These are phyloP conservation scores for Rosa lucieae DNA, from an alignment of 306 rosid genomes.

Conservation along the genomic window DNA sequence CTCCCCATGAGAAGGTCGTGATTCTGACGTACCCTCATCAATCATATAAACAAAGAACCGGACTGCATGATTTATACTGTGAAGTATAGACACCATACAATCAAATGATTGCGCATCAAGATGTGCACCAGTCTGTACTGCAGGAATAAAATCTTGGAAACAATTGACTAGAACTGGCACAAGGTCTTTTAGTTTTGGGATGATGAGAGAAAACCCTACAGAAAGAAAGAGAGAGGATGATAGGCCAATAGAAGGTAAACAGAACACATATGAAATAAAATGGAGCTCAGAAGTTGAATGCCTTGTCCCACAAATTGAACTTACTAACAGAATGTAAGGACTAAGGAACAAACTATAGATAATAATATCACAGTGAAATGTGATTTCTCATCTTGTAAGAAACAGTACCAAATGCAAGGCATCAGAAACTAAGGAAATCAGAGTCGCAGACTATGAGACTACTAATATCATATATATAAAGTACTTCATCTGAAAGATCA, in stretches of 20 bases:
- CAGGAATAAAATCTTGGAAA: slow-evolving; percentile 68
- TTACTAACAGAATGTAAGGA: background rate
- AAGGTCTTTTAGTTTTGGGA: slow-evolving; percentile 57
- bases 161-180: slow-evolving; percentile 61
- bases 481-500: background rate
- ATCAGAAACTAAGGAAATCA: background rate
- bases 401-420: slow-evolving; percentile 4
- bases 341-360: background rate
- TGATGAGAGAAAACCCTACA: slow-evolving; percentile 53
- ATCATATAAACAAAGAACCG: slow-evolving; percentile 50
- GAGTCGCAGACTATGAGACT: background rate
- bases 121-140: slow-evolving; percentile 35
- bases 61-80: slow-evolving; percentile 60
- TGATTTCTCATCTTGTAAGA: background rate
- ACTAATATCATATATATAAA: background rate
- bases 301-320: background rate
- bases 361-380: background rate
- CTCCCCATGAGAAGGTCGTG: slow-evolving; percentile 36
- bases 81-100: slow-evolving; percentile 63
- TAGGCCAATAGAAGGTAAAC: background rate
- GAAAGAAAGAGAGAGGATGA: slow-evolving; percentile 12
- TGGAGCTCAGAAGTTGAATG: background rate
- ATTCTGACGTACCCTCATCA: slow-evolving; percentile 36
- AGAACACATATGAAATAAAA: background rate
- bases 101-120: slow-evolving; percentile 63